A percentile compares a stretch with the other conserved stretches of the same genome.
These are phyloP conservation scores for Oryza meyeriana DNA, from an alignment of 176 grass and related monocot genomes.

Conservation along the genomic window DNA sequence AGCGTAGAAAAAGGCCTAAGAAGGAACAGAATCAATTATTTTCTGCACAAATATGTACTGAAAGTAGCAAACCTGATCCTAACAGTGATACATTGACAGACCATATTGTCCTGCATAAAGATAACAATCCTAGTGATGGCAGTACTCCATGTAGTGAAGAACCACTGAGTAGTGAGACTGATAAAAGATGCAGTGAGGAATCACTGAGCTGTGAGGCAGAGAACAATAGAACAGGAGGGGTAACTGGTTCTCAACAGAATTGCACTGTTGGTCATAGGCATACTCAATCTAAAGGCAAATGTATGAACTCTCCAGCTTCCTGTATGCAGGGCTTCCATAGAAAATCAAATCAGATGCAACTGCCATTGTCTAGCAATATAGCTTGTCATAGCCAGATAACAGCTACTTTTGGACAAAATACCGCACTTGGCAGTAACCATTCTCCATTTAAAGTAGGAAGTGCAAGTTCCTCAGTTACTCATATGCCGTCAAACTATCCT, in stretches of 20 bases:
- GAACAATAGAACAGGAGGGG: background rate
- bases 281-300: background rate
- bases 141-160: background rate
- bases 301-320: background rate
- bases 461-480: background rate
- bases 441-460: too few species aligned
- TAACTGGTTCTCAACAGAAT: background rate
- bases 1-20: constrained; percentile 3
- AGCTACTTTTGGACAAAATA: background rate
- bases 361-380: background rate
- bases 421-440: background rate
- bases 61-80: background rate
- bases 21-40: background rate
- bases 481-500: background rate
- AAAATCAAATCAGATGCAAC: background rate
- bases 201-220: too few species aligned
- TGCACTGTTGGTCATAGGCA: background rate
- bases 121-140: background rate
- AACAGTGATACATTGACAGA: background rate
- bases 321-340: background rate
- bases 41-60: background rate
- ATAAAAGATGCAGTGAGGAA: background rate
- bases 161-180: background rate
- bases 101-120: background rate
- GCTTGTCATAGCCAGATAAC: background rate